phyloP scores from a whole-genome alignment of 805 yeast genomes.

The Diddensiella transvaalensis region DNA sequence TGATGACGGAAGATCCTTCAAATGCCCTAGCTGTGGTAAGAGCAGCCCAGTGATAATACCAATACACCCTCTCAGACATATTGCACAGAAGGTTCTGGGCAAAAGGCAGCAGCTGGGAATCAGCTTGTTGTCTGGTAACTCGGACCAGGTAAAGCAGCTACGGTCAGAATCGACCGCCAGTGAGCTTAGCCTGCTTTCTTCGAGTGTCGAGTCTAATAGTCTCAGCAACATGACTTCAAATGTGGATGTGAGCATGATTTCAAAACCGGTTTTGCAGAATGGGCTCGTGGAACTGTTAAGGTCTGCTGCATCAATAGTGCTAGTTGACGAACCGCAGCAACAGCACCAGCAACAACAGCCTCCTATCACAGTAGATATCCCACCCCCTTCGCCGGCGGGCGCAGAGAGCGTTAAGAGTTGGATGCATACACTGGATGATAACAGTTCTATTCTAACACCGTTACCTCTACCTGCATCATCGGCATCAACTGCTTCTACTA shows the following conservation, averaged over 20 bases:
- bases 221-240: background rate
- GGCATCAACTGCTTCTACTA: background rate
- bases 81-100: background rate
- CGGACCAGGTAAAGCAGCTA: background rate
- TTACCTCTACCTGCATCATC: background rate
- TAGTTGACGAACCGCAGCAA: background rate
- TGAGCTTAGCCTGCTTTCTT: background rate
- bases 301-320: conserved; percentile 3
- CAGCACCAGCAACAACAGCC: background rate
- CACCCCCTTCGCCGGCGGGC: background rate
- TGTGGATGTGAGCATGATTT: conserved; percentile 1
- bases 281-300: conserved; percentile 8
- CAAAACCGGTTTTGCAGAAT: background rate
- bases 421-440: background rate
- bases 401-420: background rate
- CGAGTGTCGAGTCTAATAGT: background rate
- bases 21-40: conserved; percentile 8
- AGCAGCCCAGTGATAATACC: background rate
- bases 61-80: conserved; percentile 2
- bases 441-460: background rate
- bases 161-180: conserved; percentile 2
- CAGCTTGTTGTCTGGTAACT: conserved; percentile 6
- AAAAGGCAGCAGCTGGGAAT: conserved; percentile 11
- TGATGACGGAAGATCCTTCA: conserved; percentile 1
- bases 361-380: background rate